Conservation (phyloP, 2,329 filamentous ascomycete genomes). For the Tympanopsis confertula region DNA sequence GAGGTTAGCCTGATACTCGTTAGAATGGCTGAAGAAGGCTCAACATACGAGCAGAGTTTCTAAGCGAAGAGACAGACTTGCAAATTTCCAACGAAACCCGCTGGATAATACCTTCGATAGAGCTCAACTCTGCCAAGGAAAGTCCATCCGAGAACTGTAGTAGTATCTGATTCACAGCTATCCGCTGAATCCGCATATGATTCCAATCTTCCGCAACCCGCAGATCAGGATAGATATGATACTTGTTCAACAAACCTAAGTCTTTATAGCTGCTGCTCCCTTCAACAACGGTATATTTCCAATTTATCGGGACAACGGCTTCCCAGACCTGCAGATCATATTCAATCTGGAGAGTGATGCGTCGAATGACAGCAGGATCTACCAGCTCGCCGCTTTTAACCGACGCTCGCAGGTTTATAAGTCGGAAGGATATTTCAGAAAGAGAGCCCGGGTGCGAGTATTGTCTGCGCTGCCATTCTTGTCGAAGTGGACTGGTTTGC, state of each 20-base stretch:
- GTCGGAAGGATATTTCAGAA: slow-evolving; percentile 6
- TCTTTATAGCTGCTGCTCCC: no score
- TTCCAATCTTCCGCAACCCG: slow-evolving; percentile 10
- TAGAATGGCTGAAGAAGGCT: no score
- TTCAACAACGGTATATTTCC: slow-evolving; percentile 2
- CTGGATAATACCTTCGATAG: slow-evolving; percentile 3
- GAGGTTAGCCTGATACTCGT: no score
- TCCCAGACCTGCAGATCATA: slow-evolving; percentile 3
- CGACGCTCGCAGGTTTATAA: slow-evolving; percentile 9
- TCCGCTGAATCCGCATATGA: slow-evolving; percentile 8
- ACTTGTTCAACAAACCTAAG: slow-evolving; percentile 6
- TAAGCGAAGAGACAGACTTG: slow-evolving; percentile 5
- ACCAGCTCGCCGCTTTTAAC: slow-evolving; percentile 7
- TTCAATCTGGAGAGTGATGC: slow-evolving; percentile 4
- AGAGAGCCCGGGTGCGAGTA: slow-evolving; percentile 3
- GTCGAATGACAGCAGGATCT: slow-evolving; percentile 5
- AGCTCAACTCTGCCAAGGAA: background rate
- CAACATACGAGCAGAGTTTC: slow-evolving; percentile 3
- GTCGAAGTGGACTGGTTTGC: slow-evolving; percentile 1
- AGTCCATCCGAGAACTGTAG: slow-evolving; percentile 1
- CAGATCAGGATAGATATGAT: slow-evolving; percentile 6
- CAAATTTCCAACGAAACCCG: slow-evolving; percentile 6
- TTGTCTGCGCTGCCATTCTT: slow-evolving; percentile 1
- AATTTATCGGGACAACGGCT: slow-evolving; percentile 1
- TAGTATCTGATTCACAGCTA: slow-evolving; percentile 7